Evolutionary conservation across 495 filamentous ascomycete genomes (phyloP).

Genomic region (Astrothelium subdiscretum): DNA sequence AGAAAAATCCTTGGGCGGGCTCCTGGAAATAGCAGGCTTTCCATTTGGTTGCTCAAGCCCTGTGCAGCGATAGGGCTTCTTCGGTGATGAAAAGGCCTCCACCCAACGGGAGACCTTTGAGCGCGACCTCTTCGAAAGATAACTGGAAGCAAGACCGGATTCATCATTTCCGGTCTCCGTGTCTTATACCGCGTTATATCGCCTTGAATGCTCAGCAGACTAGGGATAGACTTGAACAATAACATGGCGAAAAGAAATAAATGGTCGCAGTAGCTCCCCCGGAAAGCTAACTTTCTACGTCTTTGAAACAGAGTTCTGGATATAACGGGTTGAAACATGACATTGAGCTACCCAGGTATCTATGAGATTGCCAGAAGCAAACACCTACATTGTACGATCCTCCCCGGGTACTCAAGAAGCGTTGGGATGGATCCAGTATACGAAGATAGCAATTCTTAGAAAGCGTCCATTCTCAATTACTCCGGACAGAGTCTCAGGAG

Average conservation of each 20-base stretch:
- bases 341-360: too few species aligned
- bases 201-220: too few species aligned
- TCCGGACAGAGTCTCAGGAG: background rate
- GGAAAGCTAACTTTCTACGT: too few species aligned
- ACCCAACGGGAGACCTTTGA: conserved; percentile 83
- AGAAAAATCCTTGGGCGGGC: conserved; percentile 62
- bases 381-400: conserved; percentile 61
- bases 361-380: too few species aligned
- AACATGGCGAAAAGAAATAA: too few species aligned
- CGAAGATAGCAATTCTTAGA: conserved; percentile 11
- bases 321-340: too few species aligned
- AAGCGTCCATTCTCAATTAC: background rate
- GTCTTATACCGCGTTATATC: too few species aligned
- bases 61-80: conserved; percentile 54
- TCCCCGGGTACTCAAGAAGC: conserved; percentile 71
- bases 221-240: too few species aligned
- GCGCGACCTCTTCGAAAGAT: conserved; percentile 80
- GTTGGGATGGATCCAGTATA: conserved; percentile 59
- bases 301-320: too few species aligned
- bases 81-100: conserved; percentile 87
- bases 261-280: too few species aligned
- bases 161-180: conserved; percentile 4
- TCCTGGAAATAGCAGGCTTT: conserved; percentile 64
- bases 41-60: conserved; percentile 57
- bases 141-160: conserved; percentile 39